Conservation (phyloP, 2,329 filamentous ascomycete species). For the Mariannaea elegans region DNA sequence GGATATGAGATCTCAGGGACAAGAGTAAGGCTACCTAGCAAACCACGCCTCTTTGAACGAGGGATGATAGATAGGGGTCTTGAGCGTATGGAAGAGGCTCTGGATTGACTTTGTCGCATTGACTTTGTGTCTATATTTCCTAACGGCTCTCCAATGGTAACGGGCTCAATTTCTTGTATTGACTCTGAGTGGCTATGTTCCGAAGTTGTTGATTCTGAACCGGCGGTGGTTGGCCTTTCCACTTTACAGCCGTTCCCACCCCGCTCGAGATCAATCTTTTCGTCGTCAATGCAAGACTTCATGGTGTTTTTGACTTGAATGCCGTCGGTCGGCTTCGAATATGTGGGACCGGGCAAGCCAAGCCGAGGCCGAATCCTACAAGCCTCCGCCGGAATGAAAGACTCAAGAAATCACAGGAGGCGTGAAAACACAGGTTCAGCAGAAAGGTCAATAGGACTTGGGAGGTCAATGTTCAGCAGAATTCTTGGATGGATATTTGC, state of each 20-base stretch:
- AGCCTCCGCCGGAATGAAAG: background rate
- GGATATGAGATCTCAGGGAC: constrained; percentile 83
- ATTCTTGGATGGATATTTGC: background rate
- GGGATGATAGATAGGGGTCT: constrained; percentile 52
- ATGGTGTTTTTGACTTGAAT: constrained; percentile 15
- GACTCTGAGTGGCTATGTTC: constrained; percentile 16
- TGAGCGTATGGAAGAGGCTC: constrained; percentile 51
- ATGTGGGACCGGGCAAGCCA: constrained; percentile 27
- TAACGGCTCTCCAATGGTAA: constrained; percentile 33
- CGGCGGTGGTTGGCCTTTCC: constrained; percentile 24
- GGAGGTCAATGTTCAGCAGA: background rate
- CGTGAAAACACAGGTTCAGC: background rate
- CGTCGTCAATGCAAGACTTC: constrained; percentile 21
- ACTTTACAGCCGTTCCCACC: constrained; percentile 10
- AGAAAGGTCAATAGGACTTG: background rate
- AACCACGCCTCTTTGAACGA: constrained; percentile 67
- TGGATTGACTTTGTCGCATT: constrained; percentile 39
- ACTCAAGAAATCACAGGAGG: background rate
- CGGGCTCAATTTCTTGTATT: constrained; percentile 30
- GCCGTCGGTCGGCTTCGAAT: constrained; percentile 30
- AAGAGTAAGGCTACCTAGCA: constrained; percentile 75
- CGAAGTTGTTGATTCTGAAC: constrained; percentile 27
- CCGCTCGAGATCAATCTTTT: constrained; percentile 29
- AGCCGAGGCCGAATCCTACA: constrained; percentile 11
- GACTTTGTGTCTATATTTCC: constrained; percentile 37